Percentiles rank a stretch among this genome's conserved stretches.
Evolutionary conservation across 495 filamentous ascomycete species (phyloP).

Genomic region (Lasiosphaeriaceae sp.): DNA sequence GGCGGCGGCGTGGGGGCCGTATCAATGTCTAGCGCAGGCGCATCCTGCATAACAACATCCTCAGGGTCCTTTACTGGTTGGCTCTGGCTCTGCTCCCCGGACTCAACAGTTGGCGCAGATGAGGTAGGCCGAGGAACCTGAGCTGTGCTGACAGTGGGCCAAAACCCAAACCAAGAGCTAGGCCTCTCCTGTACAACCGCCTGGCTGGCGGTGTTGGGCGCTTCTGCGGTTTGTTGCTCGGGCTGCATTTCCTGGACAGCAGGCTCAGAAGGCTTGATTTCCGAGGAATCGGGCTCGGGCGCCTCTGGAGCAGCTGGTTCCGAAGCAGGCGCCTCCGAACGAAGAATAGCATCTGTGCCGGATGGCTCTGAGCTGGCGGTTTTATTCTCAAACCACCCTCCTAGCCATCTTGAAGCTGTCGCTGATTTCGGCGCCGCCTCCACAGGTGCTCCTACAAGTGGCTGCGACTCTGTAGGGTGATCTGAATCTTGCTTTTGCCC

Average conservation of each 20-base stretch:
- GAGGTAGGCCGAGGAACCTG: not conserved
- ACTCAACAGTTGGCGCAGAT: conserved; percentile 16
- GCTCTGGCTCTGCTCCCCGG: conserved; percentile 10
- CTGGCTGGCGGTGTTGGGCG: conserved; percentile 19
- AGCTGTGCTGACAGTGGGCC: conserved; percentile 23
- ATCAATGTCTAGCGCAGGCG: conserved; percentile 20
- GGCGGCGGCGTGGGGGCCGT: conserved; percentile 20
- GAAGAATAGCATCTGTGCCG: not conserved
- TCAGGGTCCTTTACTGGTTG: conserved; percentile 27
- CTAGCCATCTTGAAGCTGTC: conserved; percentile 51
- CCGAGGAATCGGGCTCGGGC: conserved; percentile 7
- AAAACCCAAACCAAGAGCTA: conserved; percentile 52
- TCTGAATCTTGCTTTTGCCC: conserved; percentile 2
- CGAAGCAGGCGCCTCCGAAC: conserved; percentile 18
- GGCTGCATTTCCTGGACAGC: conserved; percentile 13
- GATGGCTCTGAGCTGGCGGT: not conserved
- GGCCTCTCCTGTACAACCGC: conserved; percentile 8
- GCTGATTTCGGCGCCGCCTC: conserved; percentile 30
- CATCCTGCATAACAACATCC: conserved; percentile 38
- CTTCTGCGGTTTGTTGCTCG: conserved; percentile 18
- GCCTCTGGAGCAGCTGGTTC: conserved; percentile 14
- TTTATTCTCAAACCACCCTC: conserved; percentile 51
- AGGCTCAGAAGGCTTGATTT: conserved; percentile 10
- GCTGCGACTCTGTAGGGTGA: conserved; percentile 5
- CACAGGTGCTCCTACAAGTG: not conserved